These are phyloP conservation scores for Paraleonurus japonicus DNA, from an alignment of 257 asterid genomes.

Conservation along the genomic window DNA sequence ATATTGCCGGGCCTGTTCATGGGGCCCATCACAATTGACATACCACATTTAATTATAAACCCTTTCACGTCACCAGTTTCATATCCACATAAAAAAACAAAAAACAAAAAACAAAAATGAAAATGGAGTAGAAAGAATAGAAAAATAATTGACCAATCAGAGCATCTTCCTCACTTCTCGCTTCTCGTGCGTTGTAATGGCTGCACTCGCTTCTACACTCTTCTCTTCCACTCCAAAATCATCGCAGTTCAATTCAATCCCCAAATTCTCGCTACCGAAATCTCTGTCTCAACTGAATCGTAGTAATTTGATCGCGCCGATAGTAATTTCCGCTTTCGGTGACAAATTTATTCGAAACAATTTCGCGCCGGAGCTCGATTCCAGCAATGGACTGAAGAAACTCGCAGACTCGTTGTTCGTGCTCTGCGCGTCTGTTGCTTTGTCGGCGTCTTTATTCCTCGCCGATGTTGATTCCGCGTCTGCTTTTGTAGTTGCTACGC, in stretches of 20 bases:
- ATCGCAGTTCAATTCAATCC: constrained; percentile 30
- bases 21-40: neutral
- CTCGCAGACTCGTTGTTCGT: constrained; percentile 61
- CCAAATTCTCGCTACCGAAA: constrained; percentile 36
- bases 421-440: constrained; percentile 75
- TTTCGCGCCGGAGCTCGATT: constrained; percentile 34
- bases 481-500: constrained; percentile 69
- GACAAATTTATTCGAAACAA: constrained; percentile 25
- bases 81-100: constrained; percentile 33
- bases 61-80: neutral
- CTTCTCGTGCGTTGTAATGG: constrained; percentile 35
- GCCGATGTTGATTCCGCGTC: constrained; percentile 69
- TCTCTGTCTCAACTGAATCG: constrained; percentile 28
- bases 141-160: constrained; percentile 30
- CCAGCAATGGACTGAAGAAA: constrained; percentile 38
- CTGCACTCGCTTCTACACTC: constrained; percentile 50
- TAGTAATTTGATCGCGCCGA: constrained; percentile 25
- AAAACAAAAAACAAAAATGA: neutral
- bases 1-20: neutral
- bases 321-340: constrained; percentile 40
- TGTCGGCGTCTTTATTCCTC: constrained; percentile 63
- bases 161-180: constrained; percentile 18
- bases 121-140: neutral
- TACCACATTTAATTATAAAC: neutral
- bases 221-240: constrained; percentile 41